A percentile compares a stretch with the other conserved stretches of the same genome.
Conservation (phyloP, 768 basidiomycete genomes). For the Phallus indusiatus region DNA sequence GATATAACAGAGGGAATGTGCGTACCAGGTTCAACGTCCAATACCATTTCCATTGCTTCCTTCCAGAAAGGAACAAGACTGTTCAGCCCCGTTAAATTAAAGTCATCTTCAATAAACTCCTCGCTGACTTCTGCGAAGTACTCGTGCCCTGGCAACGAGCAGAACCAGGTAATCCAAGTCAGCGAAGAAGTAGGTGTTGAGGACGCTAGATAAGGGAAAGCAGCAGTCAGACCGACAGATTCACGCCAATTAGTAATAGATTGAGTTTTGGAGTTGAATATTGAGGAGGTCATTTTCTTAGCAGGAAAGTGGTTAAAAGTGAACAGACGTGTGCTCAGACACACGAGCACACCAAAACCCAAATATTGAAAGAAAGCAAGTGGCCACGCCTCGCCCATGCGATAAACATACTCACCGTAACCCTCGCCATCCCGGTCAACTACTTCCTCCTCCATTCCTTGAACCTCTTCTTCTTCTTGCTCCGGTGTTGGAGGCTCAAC, state of each 20-base stretch:
- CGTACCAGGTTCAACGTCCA: slow-evolving; percentile 97
- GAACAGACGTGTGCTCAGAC: background rate
- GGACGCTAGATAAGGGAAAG: slow-evolving; percentile 42
- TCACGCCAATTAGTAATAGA: slow-evolving; percentile 13
- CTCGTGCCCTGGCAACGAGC: slow-evolving; percentile 89
- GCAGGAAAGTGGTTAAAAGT: slow-evolving; percentile 8
- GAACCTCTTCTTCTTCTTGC: slow-evolving; percentile 59
- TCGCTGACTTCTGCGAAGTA: slow-evolving; percentile 98
- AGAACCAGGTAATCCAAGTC: slow-evolving; percentile 97
- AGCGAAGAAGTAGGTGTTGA: slow-evolving; percentile 86
- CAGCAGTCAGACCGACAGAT: slow-evolving; percentile 3
- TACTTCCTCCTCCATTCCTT: slow-evolving; percentile 59
- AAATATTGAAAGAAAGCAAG: slow-evolving; percentile 41
- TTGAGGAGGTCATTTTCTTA: background rate
- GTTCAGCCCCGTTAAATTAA: slow-evolving; percentile 95
- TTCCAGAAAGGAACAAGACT: slow-evolving; percentile 99
- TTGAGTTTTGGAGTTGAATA: slow-evolving; percentile 2
- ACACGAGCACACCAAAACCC: slow-evolving; percentile 28
- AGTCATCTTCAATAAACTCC: slow-evolving; percentile 99
- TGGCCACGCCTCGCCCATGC: slow-evolving; percentile 7
- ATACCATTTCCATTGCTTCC: slow-evolving; percentile 99
- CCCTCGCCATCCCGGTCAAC: slow-evolving; percentile 49
- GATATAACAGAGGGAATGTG: slow-evolving; percentile 9
- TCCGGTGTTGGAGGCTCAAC: slow-evolving; percentile 34
- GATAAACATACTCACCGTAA: slow-evolving; percentile 7